Conservation (phyloP, 2,329 filamentous ascomycete genomes). For the Camillea tinctor region DNA sequence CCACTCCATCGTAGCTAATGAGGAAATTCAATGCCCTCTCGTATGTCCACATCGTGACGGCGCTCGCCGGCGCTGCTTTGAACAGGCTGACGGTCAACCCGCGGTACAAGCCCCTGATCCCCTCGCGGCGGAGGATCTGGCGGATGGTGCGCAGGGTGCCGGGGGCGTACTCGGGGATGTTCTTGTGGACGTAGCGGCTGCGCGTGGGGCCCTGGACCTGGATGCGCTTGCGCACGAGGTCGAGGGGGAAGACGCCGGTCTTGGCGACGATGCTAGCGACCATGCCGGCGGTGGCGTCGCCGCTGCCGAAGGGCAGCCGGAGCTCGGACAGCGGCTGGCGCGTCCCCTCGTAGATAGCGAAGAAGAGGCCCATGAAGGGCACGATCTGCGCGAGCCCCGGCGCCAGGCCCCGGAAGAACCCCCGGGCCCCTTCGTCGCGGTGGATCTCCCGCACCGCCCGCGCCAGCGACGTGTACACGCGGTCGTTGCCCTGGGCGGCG, state of each 20-base stretch:
- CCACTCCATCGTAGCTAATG: constrained; percentile 34
- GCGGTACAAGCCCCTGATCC: constrained; percentile 77
- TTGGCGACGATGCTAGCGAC: constrained; percentile 79
- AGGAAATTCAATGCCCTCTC: constrained; percentile 69
- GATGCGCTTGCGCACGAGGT: constrained; percentile 87
- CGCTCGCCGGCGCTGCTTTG: constrained; percentile 91
- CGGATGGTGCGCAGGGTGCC: constrained; percentile 65
- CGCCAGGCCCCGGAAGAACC: constrained; percentile 85
- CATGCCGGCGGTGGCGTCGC: constrained; percentile 81
- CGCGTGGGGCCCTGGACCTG: constrained; percentile 94
- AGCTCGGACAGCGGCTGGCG: constrained; percentile 56
- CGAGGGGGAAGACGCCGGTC: constrained; percentile 87
- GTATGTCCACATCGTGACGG: constrained; percentile 94
- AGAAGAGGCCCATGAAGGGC: constrained; percentile 97
- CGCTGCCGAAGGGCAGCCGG: constrained; percentile 67
- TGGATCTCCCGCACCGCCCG: constrained; percentile 71
- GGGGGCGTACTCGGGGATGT: constrained; percentile 84
- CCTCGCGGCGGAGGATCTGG: constrained; percentile 70
- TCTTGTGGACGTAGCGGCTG: constrained; percentile 73
- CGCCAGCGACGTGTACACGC: constrained; percentile 72
- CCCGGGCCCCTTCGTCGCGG: constrained; percentile 68
- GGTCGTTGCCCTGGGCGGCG: constrained; percentile 83
- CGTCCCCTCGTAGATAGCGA: constrained; percentile 80
- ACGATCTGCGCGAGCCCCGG: constrained; percentile 85
- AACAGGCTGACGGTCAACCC: constrained; percentile 85